Evolutionary conservation across 495 filamentous ascomycete genomes (phyloP).

Genomic region (Xylaria intraflava): DNA sequence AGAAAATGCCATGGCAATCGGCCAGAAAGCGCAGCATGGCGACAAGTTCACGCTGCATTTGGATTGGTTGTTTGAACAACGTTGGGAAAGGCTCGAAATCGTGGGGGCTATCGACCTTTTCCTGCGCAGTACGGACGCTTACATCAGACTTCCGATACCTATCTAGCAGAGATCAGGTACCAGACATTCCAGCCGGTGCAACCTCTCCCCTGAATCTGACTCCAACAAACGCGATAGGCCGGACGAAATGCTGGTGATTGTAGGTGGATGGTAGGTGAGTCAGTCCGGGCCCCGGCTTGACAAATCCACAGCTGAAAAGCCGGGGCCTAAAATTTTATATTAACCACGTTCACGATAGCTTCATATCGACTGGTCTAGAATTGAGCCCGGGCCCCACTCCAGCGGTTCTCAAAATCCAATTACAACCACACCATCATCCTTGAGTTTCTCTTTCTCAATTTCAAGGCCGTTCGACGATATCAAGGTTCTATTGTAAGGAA

Average conservation of each 20-base stretch:
- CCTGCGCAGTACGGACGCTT: neutral
- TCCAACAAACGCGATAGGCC: neutral
- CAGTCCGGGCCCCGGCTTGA: neutral
- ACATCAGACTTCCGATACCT: neutral
- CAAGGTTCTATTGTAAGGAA: neutral
- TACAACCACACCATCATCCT: neutral
- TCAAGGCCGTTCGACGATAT: neutral
- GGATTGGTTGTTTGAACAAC: slow-evolving; percentile 64
- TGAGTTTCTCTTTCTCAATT: neutral
- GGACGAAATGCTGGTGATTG: neutral
- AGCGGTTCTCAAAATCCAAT: neutral
- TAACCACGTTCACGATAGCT: slow-evolving; percentile 16
- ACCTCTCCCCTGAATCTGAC: neutral
- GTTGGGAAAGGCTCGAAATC: slow-evolving; percentile 13
- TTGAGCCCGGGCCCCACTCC: neutral
- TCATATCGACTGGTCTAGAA: slow-evolving; percentile 14
- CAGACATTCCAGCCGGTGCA: neutral
- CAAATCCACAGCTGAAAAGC: slow-evolving; percentile 6
- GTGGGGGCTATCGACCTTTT: neutral
- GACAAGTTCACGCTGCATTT: slow-evolving; percentile 71
- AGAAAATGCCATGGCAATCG: slow-evolving; percentile 61
- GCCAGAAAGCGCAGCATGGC: slow-evolving; percentile 65
- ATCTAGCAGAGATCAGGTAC: neutral
- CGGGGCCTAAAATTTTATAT: slow-evolving; percentile 4
- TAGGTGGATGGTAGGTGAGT: slow-evolving; percentile 1